These are phyloP conservation scores for Tetrahymena elliotti DNA, from an alignment of 73 alveolate genomes.

Conservation along the genomic window DNA sequence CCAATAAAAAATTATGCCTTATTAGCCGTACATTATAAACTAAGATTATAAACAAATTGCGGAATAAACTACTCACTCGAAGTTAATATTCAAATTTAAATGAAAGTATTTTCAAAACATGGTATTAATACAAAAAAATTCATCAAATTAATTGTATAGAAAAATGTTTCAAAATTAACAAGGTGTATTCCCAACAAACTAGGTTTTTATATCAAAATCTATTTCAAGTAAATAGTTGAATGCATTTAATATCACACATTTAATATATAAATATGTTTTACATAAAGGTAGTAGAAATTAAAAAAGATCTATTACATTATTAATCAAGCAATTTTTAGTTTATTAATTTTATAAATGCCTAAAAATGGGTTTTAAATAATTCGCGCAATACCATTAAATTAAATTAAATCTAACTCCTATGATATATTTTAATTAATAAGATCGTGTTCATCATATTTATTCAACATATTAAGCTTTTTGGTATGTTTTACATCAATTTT, in stretches of 20 bases:
- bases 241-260: neutral
- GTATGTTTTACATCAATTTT: neutral
- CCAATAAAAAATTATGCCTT: neutral
- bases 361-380: neutral
- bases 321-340: neutral
- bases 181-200: neutral
- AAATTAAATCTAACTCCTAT: too few species aligned
- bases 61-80: neutral
- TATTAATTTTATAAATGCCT: neutral
- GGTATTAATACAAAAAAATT: neutral
- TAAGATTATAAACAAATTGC: neutral
- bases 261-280: too few species aligned
- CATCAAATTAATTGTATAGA: neutral
- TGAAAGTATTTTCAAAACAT: neutral
- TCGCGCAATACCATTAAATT: neutral
- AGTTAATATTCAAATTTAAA: neutral
- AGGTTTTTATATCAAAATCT: neutral
- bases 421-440: neutral
- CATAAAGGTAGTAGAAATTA: neutral
- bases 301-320: neutral
- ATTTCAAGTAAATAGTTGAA: neutral
- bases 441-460: too few species aligned
- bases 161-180: neutral
- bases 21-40: neutral
- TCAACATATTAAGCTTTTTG: too few species aligned